Evolutionary conservation across 345 rosid species (phyloP), one percentile per base, ranked within the genome.

Genomic region (Durio zibethinus): DNA sequence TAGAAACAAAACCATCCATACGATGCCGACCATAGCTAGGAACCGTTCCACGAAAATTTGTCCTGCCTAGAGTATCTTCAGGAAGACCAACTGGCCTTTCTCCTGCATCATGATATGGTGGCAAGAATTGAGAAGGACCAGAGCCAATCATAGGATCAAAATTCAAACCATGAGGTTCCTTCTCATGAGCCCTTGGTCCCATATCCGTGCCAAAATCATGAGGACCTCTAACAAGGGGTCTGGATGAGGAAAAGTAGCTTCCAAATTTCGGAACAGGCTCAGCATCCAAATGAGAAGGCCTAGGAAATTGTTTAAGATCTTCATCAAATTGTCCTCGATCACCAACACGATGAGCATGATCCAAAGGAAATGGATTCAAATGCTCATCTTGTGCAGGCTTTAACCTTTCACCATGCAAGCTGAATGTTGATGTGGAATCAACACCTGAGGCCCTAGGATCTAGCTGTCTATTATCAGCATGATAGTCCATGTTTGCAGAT

Each of bases 81-180:
- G 80, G 86, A 84, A 67, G 83, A 59, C 80, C 86, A 77, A 83
- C 65, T 72, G 84, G 78, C 75, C 87, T 82, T 78, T 85, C 90
- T 69, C 81, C 83, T 16, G 65, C 36, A 68, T 83, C 87, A 80
- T 40, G 64, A 80, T 69, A 71, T 20, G 89, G 82, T 70, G 87
- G 86, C 76, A 87, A 82, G 82, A 73, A 83, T 68, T 90, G 84
- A 43, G 88, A 75, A 38, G 89, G 81, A 7, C 76, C 86, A 65
- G 79, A 48, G 56, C 85, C 86, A 53, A 62, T 76, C 83, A 45
- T 64, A 15, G 72, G 85, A 59, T 76, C 89, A 78, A 74, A 76
- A 59, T 78, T 78, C 29, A 67, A 42, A 60, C 83, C 80, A 77
- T 62, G 74, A 4, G 53, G 77, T 48, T 80, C 91, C 75, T 83